Percentiles rank a stretch among this genome's conserved stretches.
These are phyloP conservation scores for Annulohypoxylon truncatum DNA, from an alignment of 2,329 filamentous ascomycete species.

Conservation along the genomic window DNA sequence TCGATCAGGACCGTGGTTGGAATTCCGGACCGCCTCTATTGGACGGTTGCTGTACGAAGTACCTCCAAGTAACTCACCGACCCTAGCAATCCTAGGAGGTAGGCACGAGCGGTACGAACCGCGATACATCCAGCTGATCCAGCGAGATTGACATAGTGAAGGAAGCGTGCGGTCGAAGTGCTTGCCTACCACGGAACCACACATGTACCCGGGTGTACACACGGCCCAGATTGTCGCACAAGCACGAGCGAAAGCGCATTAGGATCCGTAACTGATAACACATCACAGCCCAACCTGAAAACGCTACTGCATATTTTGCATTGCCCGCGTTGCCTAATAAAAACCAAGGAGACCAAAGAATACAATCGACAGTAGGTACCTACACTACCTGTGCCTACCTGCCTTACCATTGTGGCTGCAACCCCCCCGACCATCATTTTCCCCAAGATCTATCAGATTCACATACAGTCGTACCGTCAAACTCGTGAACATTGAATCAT, in stretches of 20 bases:
- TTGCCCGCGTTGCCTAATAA: slow-evolving; percentile 34
- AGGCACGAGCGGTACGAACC: slow-evolving; percentile 13
- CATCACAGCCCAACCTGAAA: slow-evolving; percentile 38
- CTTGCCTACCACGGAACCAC: slow-evolving; percentile 30
- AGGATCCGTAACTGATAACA: slow-evolving; percentile 40
- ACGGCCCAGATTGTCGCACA: slow-evolving; percentile 33
- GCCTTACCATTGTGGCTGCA: slow-evolving; percentile 37
- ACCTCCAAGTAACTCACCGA: not conserved
- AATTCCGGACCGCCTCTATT: not conserved
- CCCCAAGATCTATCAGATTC: slow-evolving; percentile 43
- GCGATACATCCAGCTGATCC: slow-evolving; percentile 7
- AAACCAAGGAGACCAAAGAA: not conserved
- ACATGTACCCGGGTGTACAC: slow-evolving; percentile 34
- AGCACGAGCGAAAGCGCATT: slow-evolving; percentile 36
- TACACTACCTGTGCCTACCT: slow-evolving; percentile 6
- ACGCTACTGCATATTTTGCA: slow-evolving; percentile 29
- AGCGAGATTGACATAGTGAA: not conserved
- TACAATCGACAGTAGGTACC: not conserved
- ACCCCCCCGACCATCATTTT: slow-evolving; percentile 32
- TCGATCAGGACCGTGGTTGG: not conserved
- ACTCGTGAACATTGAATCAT: slow-evolving; percentile 29
- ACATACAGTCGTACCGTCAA: slow-evolving; percentile 17
- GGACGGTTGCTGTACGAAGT: slow-evolving; percentile 6
- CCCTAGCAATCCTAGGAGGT: not conserved
- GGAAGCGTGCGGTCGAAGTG: slow-evolving; percentile 18